These are phyloP conservation scores for Pseudognaphalium luteoalbum DNA, from an alignment of 129 eudicot species.

Conservation along the genomic window DNA sequence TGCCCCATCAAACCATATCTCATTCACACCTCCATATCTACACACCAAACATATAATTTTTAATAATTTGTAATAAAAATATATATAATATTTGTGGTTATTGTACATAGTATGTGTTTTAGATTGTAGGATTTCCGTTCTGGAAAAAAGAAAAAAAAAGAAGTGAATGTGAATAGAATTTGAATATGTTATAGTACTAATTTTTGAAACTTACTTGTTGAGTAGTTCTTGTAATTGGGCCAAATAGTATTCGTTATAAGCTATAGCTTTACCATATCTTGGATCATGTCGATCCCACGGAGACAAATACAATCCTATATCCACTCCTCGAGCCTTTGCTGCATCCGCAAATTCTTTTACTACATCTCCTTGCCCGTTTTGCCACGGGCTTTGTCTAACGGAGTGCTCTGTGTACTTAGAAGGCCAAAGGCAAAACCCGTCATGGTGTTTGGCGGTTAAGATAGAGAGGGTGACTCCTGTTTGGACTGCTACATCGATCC, in stretches of 20 bases:
- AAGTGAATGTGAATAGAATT: too few relatives aligned
- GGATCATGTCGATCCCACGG: constrained; percentile 96
- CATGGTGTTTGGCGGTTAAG: constrained; percentile 89
- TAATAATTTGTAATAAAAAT: too few relatives aligned
- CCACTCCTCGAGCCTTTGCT: constrained; percentile 60
- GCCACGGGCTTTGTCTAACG: constrained; percentile 65
- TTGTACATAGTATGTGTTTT: too few relatives aligned
- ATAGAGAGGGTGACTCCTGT: constrained; percentile 70
- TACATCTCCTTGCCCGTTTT: constrained; percentile 75
- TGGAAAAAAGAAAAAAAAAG: too few relatives aligned
- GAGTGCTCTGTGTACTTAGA: constrained; percentile 85
- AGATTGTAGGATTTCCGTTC: too few relatives aligned
- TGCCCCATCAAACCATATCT: constrained; percentile 97
- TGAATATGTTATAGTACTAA: neutral
- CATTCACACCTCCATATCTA: constrained; percentile 73
- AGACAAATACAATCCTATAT: constrained; percentile 71
- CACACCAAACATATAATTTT: constrained; percentile 5
- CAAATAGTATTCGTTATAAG: constrained; percentile 79
- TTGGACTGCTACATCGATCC: constrained; percentile 64
- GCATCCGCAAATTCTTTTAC: constrained; percentile 56
- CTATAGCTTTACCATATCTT: constrained; percentile 57
- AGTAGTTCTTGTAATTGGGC: constrained; percentile 91
- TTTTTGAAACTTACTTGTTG: constrained; percentile 39
- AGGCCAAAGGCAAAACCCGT: constrained; percentile 95
- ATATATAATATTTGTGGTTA: too few relatives aligned